phyloP scores from a whole-genome alignment of 768 basidiomycete genomes.

The Russula vinacea region DNA sequence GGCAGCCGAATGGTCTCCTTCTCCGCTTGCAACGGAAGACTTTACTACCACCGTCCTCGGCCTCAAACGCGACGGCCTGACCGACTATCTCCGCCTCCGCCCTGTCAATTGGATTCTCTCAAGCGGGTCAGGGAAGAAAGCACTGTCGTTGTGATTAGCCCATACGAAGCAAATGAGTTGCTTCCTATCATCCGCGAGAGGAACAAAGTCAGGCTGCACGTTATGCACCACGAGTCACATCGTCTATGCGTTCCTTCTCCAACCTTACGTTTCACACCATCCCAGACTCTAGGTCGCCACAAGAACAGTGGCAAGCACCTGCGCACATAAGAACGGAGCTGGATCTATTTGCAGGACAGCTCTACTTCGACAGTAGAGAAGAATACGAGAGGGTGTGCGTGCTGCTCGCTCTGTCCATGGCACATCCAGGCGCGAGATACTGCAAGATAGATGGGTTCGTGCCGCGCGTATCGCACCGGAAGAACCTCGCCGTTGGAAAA shows the following conservation, averaged over 20 bases:
- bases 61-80: not conserved
- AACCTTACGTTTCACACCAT: slow-evolving; percentile 17
- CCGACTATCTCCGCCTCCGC: slow-evolving; percentile 24
- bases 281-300: not conserved
- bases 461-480: not conserved
- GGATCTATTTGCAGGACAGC: slow-evolving; percentile 23
- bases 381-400: slow-evolving; percentile 20
- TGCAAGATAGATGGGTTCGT: slow-evolving; percentile 16
- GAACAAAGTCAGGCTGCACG: slow-evolving; percentile 20
- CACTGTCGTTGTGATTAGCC: slow-evolving; percentile 13
- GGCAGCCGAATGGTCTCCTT: slow-evolving; percentile 10
- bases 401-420: slow-evolving; percentile 17
- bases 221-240: slow-evolving; percentile 18
- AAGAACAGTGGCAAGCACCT: not conserved
- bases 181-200: slow-evolving; percentile 22
- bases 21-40: slow-evolving; percentile 19
- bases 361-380: slow-evolving; percentile 21
- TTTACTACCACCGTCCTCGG: slow-evolving; percentile 10
- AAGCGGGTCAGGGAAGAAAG: slow-evolving; percentile 15
- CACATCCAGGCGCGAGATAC: slow-evolving; percentile 1
- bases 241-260: slow-evolving; percentile 18
- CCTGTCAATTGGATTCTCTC: slow-evolving; percentile 22
- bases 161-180: slow-evolving; percentile 20
- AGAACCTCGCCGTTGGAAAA: not conserved
- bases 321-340: slow-evolving; percentile 8